Base-by-base conservation (phyloP, 257 asterid species). In the Petunia axillaris region DNA sequence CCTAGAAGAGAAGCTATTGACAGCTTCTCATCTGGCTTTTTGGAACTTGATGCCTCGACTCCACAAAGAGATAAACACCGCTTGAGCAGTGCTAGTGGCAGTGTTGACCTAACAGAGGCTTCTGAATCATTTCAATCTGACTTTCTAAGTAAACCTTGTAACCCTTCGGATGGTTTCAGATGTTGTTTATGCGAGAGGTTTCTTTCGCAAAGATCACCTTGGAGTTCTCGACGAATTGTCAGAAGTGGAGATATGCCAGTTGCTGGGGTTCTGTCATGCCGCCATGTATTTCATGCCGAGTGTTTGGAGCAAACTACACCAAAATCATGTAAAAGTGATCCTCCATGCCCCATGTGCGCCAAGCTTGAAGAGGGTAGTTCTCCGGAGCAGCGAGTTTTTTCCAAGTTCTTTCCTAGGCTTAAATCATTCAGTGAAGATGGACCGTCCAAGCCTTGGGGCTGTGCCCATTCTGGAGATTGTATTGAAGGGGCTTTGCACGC, bases 231-330 rank as follows among this genome's bases (percentile, higher is more conserved):
- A 43, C 87, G 97, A 66, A 93, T 93, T 15, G 87, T 93, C 10
- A 89, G 91, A 83, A 93, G 92, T 25, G 97, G 97, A 37, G 99
- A 96, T 77, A 94, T 94, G 98, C 99, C 98, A 0, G 88, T 94
- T 64, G 85, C 99, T 14, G 98, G 98, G 71, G 94, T 96, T 79
- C 98, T 96, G 53, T 91, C 97, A 6, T 96, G 99, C 64, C 85
- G 93, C 15, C 99, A 96, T 53, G 97, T 92, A 44, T 96, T 94
- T 86, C 99, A 96, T 79, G 98, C 97, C 0, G 99, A 96, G 83
- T 96, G 99, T 85, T 81, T 96, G 89, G 98, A 96, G 2, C 98
- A 92, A 79, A 94, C 91, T 1, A 96, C 98, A 3, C 95, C 98
- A 2, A 93, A 93, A 88, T 86, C 94, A 25, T 89, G 91, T 25